phyloP scores from a whole-genome alignment of 257 asterid genomes.

The Ajuga chamaepitys region DNA sequence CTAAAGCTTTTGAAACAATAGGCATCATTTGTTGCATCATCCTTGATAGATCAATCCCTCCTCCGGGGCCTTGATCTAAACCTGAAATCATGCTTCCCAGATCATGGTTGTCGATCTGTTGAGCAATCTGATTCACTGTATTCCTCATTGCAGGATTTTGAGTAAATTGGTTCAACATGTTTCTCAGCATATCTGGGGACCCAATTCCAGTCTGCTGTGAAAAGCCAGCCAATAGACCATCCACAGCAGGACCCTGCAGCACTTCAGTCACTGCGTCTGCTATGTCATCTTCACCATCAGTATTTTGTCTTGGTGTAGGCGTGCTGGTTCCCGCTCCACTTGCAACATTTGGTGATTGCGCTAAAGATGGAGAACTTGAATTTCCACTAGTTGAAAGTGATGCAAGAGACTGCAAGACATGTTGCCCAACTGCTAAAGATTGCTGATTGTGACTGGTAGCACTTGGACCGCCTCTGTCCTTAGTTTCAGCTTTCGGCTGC shows the following conservation, averaged over 20 bases:
- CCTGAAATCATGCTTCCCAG: conserved; percentile 77
- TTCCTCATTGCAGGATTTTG: conserved; percentile 81
- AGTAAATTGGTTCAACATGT: conserved; percentile 71
- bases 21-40: conserved; percentile 99
- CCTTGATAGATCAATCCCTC: conserved; percentile 75
- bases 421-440: conserved; percentile 48
- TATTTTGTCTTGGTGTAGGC: conserved; percentile 27
- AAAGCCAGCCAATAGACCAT: conserved; percentile 70
- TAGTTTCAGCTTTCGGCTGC: conserved; percentile 35
- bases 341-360: conserved; percentile 21
- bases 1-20: conserved; percentile 78
- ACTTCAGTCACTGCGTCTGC: conserved; percentile 71
- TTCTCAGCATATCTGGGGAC: conserved; percentile 80
- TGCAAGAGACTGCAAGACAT: conserved; percentile 72
- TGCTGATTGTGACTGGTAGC: conserved; percentile 34
- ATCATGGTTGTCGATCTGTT: conserved; percentile 75
- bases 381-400: conserved; percentile 33
- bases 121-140: conserved; percentile 82
- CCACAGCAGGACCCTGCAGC: conserved; percentile 69
- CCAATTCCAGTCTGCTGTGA: conserved; percentile 93
- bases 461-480: conserved; percentile 35
- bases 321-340: conserved; percentile 20
- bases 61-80: conserved; percentile 52
- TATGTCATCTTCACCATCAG: conserved; percentile 33
- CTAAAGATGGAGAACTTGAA: conserved; percentile 22